phyloP scores from a whole-genome alignment of 2,329 filamentous ascomycete species.

The Cucurbitaria berberidis region DNA sequence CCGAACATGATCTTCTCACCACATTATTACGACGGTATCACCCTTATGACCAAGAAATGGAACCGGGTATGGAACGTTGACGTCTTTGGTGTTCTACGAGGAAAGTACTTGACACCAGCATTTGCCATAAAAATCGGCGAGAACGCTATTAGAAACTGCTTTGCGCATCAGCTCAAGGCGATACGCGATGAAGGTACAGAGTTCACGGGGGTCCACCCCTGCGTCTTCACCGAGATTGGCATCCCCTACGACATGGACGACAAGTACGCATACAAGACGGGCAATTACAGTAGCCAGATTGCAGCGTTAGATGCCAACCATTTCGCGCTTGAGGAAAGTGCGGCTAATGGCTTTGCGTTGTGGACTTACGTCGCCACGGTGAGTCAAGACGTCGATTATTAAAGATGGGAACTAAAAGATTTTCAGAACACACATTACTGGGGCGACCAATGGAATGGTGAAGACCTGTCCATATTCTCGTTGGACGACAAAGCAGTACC shows the following conservation, averaged over 20 bases:
- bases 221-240: conserved; percentile 91
- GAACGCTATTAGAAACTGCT: conserved; percentile 90
- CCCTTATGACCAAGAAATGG: conserved; percentile 96
- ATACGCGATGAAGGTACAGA: conserved; percentile 88
- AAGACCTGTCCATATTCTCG: conserved; percentile 91
- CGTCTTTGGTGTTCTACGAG: conserved; percentile 87
- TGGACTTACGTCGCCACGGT: conserved; percentile 84
- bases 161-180: conserved; percentile 82
- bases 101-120: conserved; percentile 84
- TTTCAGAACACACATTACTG: conserved; percentile 80
- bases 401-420: conserved; percentile 21
- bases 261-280: conserved; percentile 92
- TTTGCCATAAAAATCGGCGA: conserved; percentile 94
- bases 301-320: conserved; percentile 96
- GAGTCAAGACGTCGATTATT: conserved; percentile 31
- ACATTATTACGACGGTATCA: conserved; percentile 97
- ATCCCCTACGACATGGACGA: conserved; percentile 99
- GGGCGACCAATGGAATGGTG: conserved; percentile 97
- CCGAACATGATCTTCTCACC: conserved; percentile 89
- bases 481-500: conserved; percentile 74
- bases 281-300: conserved; percentile 91
- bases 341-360: conserved; percentile 82
- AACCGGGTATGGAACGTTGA: conserved; percentile 98
- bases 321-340: conserved; percentile 84
- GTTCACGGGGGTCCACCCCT: conserved; percentile 85